A percentile compares a stretch with the other conserved stretches of the same genome.
phyloP scores from a whole-genome alignment of 2,329 filamentous ascomycete species.

The Paraconiothyrium sp. region DNA sequence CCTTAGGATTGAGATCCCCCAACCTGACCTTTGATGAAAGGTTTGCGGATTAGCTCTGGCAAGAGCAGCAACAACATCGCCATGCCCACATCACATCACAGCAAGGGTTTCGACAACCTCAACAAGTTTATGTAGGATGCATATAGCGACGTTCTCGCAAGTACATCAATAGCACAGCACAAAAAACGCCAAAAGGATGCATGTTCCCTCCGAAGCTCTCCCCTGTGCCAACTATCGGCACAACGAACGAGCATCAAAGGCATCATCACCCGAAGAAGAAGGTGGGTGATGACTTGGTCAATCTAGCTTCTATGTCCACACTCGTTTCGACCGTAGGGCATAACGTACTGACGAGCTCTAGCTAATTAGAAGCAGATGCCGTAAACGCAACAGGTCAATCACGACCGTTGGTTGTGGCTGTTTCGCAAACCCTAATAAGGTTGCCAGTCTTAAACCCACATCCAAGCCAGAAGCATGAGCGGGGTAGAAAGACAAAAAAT shows the following conservation, averaged over 20 bases:
- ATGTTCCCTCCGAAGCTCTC: conserved; percentile 41
- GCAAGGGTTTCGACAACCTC: too few species aligned
- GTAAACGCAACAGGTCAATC: conserved; percentile 18
- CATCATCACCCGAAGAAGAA: conserved; percentile 42
- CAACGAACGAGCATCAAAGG: conserved; percentile 37
- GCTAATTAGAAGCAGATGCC: conserved; percentile 49
- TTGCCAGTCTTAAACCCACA: conserved; percentile 4
- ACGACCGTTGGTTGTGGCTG: conserved; percentile 2
- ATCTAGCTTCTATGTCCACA: conserved; percentile 56
- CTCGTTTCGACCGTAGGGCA: conserved; percentile 46
- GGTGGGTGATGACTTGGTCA: conserved; percentile 33
- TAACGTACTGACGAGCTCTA: conserved; percentile 53
- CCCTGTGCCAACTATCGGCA: conserved; percentile 36
- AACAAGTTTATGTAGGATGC: neutral
- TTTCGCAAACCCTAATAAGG: neutral
- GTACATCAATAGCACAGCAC: neutral
- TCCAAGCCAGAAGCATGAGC: conserved; percentile 5
- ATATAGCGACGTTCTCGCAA: neutral
- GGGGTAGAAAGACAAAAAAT: neutral
- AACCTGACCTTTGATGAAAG: neutral
- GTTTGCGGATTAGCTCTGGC: neutral
- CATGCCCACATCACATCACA: neutral
- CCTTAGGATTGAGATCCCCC: neutral
- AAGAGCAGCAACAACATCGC: neutral
- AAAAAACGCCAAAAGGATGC: neutral